These are phyloP conservation scores for Colletotrichum horii DNA, from an alignment of 2,329 filamentous ascomycete genomes.

Conservation along the genomic window DNA sequence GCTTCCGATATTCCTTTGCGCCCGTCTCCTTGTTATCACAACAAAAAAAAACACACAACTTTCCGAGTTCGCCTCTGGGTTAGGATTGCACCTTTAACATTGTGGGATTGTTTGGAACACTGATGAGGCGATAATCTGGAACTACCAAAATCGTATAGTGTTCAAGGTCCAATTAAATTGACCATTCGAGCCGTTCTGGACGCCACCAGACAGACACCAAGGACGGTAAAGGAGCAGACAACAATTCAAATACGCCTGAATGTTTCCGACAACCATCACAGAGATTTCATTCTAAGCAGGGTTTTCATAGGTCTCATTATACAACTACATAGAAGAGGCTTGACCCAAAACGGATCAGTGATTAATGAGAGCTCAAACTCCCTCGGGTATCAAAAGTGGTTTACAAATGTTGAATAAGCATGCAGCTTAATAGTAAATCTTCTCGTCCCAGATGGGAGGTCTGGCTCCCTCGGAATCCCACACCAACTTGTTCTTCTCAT, in stretches of 20 bases:
- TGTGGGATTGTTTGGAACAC: neutral
- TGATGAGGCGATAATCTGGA: neutral
- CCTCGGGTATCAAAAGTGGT: constrained; percentile 16
- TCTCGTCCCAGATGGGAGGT: constrained; percentile 50
- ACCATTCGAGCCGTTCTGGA: rapidly evolving
- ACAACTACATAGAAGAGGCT: neutral
- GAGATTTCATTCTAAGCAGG: rapidly evolving
- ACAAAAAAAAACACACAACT: neutral
- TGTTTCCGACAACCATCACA: rapidly evolving
- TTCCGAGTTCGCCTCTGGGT: neutral
- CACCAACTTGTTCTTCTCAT: constrained; percentile 63
- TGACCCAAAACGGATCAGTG: neutral
- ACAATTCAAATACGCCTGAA: rapidly evolving
- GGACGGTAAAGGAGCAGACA: rapidly evolving
- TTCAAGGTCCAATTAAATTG: rapidly evolving
- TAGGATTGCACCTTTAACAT: neutral
- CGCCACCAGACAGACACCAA: neutral
- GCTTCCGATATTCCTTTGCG: neutral
- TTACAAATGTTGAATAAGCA: neutral
- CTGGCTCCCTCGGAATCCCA: constrained; percentile 47
- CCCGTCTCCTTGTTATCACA: neutral
- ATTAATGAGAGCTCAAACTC: constrained; percentile 17
- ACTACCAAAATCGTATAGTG: neutral
- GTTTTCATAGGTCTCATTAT: neutral
- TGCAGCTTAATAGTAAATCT: constrained; percentile 44